A percentile compares a stretch with the other conserved stretches of the same genome.
Conservation (phyloP, 306 rosid species). For the Vigna trinervia region DNA sequence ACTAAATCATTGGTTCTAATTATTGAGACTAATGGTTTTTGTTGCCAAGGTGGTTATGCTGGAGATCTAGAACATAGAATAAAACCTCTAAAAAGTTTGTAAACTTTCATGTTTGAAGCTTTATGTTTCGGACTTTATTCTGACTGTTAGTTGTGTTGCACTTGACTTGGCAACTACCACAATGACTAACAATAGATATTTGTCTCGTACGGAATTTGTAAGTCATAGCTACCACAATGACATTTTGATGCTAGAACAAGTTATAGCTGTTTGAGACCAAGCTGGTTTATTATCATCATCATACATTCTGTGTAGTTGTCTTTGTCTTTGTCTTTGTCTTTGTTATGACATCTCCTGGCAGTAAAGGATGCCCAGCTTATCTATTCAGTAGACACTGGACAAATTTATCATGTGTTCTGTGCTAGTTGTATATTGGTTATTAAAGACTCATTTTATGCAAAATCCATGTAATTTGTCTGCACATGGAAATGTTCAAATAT, state of each 20-base stretch:
- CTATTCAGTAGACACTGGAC: conserved; percentile 1
- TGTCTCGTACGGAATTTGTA: neutral
- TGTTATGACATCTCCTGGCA: too few relatives aligned
- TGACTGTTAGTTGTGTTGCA: neutral
- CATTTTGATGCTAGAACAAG: conserved; percentile 18
- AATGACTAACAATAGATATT: conserved; percentile 2
- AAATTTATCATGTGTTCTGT: neutral
- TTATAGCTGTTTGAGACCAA: neutral
- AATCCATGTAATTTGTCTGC: neutral
- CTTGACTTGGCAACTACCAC: neutral
- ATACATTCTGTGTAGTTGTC: neutral
- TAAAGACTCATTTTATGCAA: neutral
- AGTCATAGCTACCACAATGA: too few relatives aligned
- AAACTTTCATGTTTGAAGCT: conserved; percentile 19
- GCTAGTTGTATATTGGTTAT: neutral
- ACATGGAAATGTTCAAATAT: neutral
- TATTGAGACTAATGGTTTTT: neutral
- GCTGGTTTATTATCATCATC: conserved; percentile 13
- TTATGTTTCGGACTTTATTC: conserved; percentile 12
- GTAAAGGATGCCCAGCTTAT: neutral
- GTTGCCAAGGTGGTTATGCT: neutral
- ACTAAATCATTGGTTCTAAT: conserved; percentile 20
- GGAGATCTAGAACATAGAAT: conserved; percentile 9
- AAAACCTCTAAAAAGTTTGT: neutral
- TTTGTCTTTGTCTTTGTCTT: too few relatives aligned